Evolutionary conservation across 306 rosid species (phyloP).

Genomic region (Oemleria cerasiformis): DNA sequence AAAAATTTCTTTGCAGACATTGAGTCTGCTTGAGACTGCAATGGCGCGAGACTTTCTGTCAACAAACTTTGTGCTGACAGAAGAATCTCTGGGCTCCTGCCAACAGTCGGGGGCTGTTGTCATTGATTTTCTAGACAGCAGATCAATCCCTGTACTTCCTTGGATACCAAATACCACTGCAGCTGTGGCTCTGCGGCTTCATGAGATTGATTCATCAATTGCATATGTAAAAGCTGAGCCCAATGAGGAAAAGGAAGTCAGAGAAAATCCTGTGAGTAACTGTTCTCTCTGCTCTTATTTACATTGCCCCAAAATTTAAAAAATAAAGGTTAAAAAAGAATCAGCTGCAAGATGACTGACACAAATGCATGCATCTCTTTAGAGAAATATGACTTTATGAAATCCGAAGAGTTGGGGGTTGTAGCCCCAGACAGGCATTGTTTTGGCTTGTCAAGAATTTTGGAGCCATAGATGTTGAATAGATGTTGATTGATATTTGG

Average conservation of each 20-base stretch:
- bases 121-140: conserved; percentile 39
- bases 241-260: conserved; percentile 41
- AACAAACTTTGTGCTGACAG: conserved; percentile 63
- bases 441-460: background rate
- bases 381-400: background rate
- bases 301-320: background rate
- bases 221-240: conserved; percentile 52
- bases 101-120: conserved; percentile 35
- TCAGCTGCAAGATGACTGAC: background rate
- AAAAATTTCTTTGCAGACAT: conserved; percentile 47
- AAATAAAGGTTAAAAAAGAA: background rate
- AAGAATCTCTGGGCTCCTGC: conserved; percentile 59
- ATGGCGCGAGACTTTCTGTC: conserved; percentile 67
- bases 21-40: conserved; percentile 68
- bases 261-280: conserved; percentile 50
- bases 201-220: conserved; percentile 76
- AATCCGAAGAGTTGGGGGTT: background rate
- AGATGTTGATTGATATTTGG: background rate
- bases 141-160: conserved; percentile 65
- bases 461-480: background rate
- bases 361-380: background rate
- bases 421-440: background rate
- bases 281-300: conserved; percentile 15
- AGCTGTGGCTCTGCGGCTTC: conserved; percentile 81
- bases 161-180: conserved; percentile 90